Percentiles rank a stretch among this genome's conserved stretches.
Conservation (phyloP, 2,329 filamentous ascomycete genomes). For the Phialocephala subalpina region DNA sequence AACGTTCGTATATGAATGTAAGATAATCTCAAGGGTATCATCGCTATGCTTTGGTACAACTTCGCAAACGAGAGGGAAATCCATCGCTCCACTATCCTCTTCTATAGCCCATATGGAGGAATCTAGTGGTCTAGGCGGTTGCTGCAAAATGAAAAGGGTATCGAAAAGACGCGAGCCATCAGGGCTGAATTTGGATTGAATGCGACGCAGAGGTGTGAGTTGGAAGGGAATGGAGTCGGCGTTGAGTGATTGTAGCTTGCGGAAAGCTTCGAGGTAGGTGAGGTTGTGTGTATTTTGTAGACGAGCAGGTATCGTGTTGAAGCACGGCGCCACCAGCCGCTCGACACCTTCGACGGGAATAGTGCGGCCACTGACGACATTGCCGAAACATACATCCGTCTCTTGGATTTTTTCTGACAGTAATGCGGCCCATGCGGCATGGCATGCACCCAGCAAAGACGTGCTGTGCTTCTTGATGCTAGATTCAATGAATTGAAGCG, state of each 20-base stretch:
- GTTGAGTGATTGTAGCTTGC: constrained; percentile 55
- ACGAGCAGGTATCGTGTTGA: constrained; percentile 85
- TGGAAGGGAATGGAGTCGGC: constrained; percentile 71
- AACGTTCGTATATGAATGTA: constrained; percentile 67
- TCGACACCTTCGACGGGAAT: constrained; percentile 71
- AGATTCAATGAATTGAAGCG: constrained; percentile 51
- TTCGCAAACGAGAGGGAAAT: constrained; percentile 81
- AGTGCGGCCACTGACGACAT: constrained; percentile 81
- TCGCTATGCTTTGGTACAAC: constrained; percentile 62
- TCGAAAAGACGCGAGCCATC: constrained; percentile 73
- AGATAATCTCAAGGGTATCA: constrained; percentile 62
- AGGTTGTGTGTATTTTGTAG: constrained; percentile 64
- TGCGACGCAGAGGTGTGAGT: constrained; percentile 75
- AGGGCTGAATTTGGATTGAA: constrained; percentile 63
- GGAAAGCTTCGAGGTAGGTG: constrained; percentile 43
- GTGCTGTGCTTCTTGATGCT: constrained; percentile 61
- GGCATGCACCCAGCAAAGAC: constrained; percentile 72
- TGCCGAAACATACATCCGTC: constrained; percentile 84
- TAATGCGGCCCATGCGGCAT: constrained; percentile 76
- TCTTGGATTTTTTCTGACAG: constrained; percentile 63
- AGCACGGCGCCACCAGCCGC: constrained; percentile 84
- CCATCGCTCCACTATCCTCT: constrained; percentile 70
- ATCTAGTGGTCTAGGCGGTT: constrained; percentile 64
- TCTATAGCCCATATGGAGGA: constrained; percentile 62
- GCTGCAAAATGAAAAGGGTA: constrained; percentile 81